Evolutionary conservation across 768 basidiomycete genomes (phyloP), one percentile per base, ranked within the genome.

Genomic region (Solioccasus polychromus): DNA sequence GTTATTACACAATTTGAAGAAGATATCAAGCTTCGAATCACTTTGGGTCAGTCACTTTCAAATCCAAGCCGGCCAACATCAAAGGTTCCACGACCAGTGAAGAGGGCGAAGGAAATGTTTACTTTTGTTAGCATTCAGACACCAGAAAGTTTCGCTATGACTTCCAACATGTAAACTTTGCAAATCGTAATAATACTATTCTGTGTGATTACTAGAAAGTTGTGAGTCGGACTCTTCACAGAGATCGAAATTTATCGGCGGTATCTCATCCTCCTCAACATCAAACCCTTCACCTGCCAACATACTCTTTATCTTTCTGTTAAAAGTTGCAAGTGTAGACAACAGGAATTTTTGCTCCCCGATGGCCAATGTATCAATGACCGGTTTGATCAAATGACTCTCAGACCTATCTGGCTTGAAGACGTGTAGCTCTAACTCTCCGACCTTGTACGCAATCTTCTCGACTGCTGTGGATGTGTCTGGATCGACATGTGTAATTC

Each of bases 311-410:
- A 67, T 42, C 12, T 69, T 70, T 43, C 62, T 62, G 45, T 71
- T 71, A 51, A 70, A 70, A 4, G 53, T 64, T 1, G 54, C 47
- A 0, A 71, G 43, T 1, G 61, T 64, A 0, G 59, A 49, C 0
- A 59, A 56, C 36, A 57, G 50, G 8, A 67, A 51, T 14, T 57
- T 60, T 6, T 52, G 28, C 1, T 53, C 44, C 10, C 66, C 65
- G 1, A 32, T 1, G 2, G 23, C 20, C 7, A 52, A 32, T 0
- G 59, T 34, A 47, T 69, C 52, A 0, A 35, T 18, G 0, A 56
- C 45, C 1, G 52, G 50, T 28, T 54, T 65, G 0, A 35, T n/a
- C 0, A 5, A 3, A 62, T 71, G 31, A 32, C n/a, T 8, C n/a
- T 15, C 31, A 8, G 7, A 15, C 5, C 14, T 8, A 15, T 32